Percentiles rank a stretch among this genome's conserved stretches.
These are phyloP conservation scores for Nemania diffusa DNA, from an alignment of 2,329 filamentous ascomycete genomes.

Conservation along the genomic window DNA sequence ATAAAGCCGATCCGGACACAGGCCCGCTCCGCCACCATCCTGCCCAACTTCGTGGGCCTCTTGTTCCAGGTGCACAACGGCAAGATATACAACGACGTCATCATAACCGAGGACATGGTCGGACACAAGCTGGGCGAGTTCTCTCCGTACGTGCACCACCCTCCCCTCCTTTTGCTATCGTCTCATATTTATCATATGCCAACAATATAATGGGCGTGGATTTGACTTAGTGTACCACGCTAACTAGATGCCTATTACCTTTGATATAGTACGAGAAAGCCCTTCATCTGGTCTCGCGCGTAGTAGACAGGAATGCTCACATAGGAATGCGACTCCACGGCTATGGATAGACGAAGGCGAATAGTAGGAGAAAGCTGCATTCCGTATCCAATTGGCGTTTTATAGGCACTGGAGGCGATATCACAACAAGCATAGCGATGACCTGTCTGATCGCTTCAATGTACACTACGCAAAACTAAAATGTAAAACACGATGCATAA, in stretches of 20 bases:
- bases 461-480: slow-evolving; percentile 14
- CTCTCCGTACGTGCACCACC: slow-evolving; percentile 73
- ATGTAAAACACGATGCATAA: slow-evolving; percentile 14
- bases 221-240: not conserved
- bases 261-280: slow-evolving; percentile 63
- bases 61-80: slow-evolving; percentile 93
- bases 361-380: not conserved
- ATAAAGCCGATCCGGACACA: slow-evolving; percentile 83
- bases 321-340: not conserved
- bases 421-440: not conserved
- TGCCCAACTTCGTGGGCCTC: slow-evolving; percentile 91
- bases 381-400: slow-evolving; percentile 33
- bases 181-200: not conserved
- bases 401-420: slow-evolving; percentile 8
- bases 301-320: slow-evolving; percentile 28
- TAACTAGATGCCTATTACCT: slow-evolving; percentile 10
- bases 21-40: slow-evolving; percentile 86
- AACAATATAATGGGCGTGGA: not conserved
- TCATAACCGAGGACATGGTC: slow-evolving; percentile 94
- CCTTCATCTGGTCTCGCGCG: slow-evolving; percentile 63
- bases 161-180: not conserved
- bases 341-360: slow-evolving; percentile 15
- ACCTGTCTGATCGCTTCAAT: slow-evolving; percentile 9
- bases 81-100: slow-evolving; percentile 83
- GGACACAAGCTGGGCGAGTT: slow-evolving; percentile 96